phyloP scores from a whole-genome alignment of 116 monocot genomes.

The Cymodocea nodosa region DNA sequence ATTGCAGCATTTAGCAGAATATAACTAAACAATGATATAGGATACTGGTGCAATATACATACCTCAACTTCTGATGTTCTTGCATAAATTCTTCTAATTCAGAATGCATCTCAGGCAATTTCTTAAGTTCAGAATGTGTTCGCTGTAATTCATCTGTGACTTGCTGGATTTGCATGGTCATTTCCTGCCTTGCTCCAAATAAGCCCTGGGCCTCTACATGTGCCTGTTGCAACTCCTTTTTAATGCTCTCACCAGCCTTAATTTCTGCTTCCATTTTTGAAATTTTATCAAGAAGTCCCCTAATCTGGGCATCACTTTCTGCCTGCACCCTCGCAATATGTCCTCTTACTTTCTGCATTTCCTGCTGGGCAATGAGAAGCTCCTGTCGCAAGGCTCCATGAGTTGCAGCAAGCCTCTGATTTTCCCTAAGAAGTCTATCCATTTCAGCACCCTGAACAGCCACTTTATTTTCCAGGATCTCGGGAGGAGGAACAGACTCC shows the following conservation, averaged over 20 bases:
- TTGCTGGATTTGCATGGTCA: slow-evolving; percentile 36
- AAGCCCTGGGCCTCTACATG: slow-evolving; percentile 57
- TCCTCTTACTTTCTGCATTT: slow-evolving; percentile 45
- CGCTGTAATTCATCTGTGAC: slow-evolving; percentile 42
- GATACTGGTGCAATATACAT: slow-evolving; percentile 3
- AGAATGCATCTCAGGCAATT: slow-evolving; percentile 39
- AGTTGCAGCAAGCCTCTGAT: slow-evolving; percentile 53
- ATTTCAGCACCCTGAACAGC: slow-evolving; percentile 51
- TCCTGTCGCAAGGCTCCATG: slow-evolving; percentile 61
- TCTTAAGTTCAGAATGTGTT: slow-evolving; percentile 24
- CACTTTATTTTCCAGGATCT: slow-evolving; percentile 56
- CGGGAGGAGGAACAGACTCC: slow-evolving; percentile 30
- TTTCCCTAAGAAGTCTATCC: slow-evolving; percentile 54
- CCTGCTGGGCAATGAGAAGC: slow-evolving; percentile 44
- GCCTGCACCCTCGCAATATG: slow-evolving; percentile 33
- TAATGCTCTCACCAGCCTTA: slow-evolving; percentile 39
- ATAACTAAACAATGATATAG: background rate
- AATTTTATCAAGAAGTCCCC: slow-evolving; percentile 57
- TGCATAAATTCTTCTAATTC: slow-evolving; percentile 64
- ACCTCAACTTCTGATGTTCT: slow-evolving; percentile 83
- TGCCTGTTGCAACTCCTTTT: slow-evolving; percentile 59
- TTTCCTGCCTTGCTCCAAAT: slow-evolving; percentile 38
- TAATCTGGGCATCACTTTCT: slow-evolving; percentile 53
- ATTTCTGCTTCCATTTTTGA: slow-evolving; percentile 55
- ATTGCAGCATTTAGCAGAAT: background rate